Evolutionary conservation across 2,329 filamentous ascomycete species (phyloP), one percentile per base, ranked within the genome.

Genomic region (Pezicula carpinea): DNA sequence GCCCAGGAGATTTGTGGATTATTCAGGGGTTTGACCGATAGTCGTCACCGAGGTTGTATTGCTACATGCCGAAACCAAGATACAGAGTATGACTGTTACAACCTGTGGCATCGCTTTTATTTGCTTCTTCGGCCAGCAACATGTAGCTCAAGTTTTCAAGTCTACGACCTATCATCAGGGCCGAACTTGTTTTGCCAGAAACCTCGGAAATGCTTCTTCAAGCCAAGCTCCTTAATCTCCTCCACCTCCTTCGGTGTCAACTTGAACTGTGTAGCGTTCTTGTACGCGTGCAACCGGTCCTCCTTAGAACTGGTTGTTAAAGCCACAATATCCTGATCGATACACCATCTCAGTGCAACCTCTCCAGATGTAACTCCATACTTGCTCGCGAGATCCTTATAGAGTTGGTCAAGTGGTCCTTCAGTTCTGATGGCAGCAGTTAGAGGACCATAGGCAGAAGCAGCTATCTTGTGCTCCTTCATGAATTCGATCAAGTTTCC

Each of bases 261-360:
- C 68, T 79, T 77, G 58, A 85, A 83, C 38, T 57, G 66, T 36
- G 68, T 71, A 53, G 77, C 50, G 53, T 71, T 72, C n/a, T 64
- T 59, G 57, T 78, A 83, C n/a, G 70, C 69, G 59, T 75, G 69
- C 50, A 86, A 65, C 41, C 83, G 69, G 53, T 79, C 69, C 59
- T 77, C 71, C 54, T 72, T 85, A 31, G 68, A 67, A 57, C 77
- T 83, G 10, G 82, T 85, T 0, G 81, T 84, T 46, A 85, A 59
- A 3, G 69, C 71, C 21, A 82, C 73, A 36, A 81, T 63, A 21
- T 75, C 80, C 60, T 80, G 76, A 56, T 85, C 80, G 31, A 85
- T 62, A 22, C 67, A 64, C 80, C 80, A 85, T 52, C 80, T 66
- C 56, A 85, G 63, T 13, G 76, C 77, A 43, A 84, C 64, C 46